These are phyloP conservation scores for Chaetomium olivaceum DNA, from an alignment of 2,329 filamentous ascomycete genomes.

Conservation along the genomic window DNA sequence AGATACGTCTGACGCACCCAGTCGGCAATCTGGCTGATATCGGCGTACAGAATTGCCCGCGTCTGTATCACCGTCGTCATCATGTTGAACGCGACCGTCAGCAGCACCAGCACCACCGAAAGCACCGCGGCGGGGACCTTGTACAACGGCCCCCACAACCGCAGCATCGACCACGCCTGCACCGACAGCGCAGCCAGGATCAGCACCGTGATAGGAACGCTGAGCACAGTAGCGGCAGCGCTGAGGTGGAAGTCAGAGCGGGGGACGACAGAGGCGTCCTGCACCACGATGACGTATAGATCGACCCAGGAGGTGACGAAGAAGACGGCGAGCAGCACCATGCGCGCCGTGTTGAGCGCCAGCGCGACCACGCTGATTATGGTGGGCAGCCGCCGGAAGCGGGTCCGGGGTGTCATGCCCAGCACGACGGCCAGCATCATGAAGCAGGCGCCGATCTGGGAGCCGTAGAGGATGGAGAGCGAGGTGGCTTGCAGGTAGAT, in stretches of 20 bases:
- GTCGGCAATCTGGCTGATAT: constrained; percentile 3
- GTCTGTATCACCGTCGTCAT: constrained; percentile 43
- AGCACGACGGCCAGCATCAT: constrained; percentile 67
- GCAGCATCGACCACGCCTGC: constrained; percentile 56
- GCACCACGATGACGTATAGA: constrained; percentile 60
- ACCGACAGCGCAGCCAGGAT: constrained; percentile 51
- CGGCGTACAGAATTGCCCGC: constrained; percentile 33
- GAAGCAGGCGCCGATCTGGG: constrained; percentile 68
- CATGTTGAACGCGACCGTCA: constrained; percentile 38
- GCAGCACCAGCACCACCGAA: constrained; percentile 40
- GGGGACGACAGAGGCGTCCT: constrained; percentile 55
- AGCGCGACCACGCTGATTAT: constrained; percentile 65
- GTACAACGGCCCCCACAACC: constrained; percentile 46
- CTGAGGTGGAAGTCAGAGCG: constrained; percentile 40
- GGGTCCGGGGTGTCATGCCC: constrained; percentile 64
- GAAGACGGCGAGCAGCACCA: constrained; percentile 57
- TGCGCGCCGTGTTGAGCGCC: constrained; percentile 60
- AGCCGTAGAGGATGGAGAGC: constrained; percentile 54
- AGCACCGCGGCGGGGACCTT: constrained; percentile 35
- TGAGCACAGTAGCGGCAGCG: constrained; percentile 45
- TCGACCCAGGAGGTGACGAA: constrained; percentile 62
- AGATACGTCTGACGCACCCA: constrained; percentile 45
- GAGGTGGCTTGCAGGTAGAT: constrained; percentile 39
- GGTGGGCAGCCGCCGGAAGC: constrained; percentile 65
- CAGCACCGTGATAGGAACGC: constrained; percentile 47